Evolutionary conservation across 495 filamentous ascomycete species (phyloP).

Genomic region (Lophiotrema nucula): DNA sequence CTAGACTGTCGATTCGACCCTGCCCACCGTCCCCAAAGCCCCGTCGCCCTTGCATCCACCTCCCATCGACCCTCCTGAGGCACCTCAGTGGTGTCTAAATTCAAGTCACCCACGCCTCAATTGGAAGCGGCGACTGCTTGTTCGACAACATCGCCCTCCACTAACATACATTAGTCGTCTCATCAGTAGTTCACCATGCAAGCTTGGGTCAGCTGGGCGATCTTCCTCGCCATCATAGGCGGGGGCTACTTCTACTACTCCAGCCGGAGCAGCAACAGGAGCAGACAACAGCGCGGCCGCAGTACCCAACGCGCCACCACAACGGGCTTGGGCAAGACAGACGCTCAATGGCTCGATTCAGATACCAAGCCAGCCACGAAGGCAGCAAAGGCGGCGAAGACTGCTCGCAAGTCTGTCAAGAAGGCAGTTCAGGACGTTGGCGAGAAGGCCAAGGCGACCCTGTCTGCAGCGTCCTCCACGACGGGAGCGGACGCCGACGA

Average conservation of each 20-base stretch:
- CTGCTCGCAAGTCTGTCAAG: slow-evolving; percentile 26
- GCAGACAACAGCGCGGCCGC: slow-evolving; percentile 13
- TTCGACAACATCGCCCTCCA: too few relatives aligned
- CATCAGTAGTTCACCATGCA: slow-evolving; percentile 12
- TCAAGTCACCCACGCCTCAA: too few relatives aligned
- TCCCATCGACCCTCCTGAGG: too few relatives aligned
- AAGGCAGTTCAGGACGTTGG: slow-evolving; percentile 27
- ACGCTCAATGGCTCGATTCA: slow-evolving; percentile 8
- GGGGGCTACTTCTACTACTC: slow-evolving; percentile 33
- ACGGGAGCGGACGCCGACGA: slow-evolving; percentile 77
- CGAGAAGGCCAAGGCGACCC: slow-evolving; percentile 17
- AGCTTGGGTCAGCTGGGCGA: slow-evolving; percentile 29
- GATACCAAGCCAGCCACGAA: slow-evolving; percentile 20
- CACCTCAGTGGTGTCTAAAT: too few relatives aligned
- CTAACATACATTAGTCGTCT: background rate
- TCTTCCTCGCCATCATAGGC: slow-evolving; percentile 28
- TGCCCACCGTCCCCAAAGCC: too few relatives aligned
- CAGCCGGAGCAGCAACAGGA: slow-evolving; percentile 6
- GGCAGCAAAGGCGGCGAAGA: slow-evolving; percentile 13
- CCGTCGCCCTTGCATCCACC: too few relatives aligned
- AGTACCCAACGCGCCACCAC: slow-evolving; percentile 1
- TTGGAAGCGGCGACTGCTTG: too few relatives aligned
- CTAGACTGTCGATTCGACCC: too few relatives aligned
- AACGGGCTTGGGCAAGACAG: background rate
- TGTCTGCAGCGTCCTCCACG: slow-evolving; percentile 54